Conservation (phyloP, 306 rosid species). For the Trifolium subterraneum region DNA sequence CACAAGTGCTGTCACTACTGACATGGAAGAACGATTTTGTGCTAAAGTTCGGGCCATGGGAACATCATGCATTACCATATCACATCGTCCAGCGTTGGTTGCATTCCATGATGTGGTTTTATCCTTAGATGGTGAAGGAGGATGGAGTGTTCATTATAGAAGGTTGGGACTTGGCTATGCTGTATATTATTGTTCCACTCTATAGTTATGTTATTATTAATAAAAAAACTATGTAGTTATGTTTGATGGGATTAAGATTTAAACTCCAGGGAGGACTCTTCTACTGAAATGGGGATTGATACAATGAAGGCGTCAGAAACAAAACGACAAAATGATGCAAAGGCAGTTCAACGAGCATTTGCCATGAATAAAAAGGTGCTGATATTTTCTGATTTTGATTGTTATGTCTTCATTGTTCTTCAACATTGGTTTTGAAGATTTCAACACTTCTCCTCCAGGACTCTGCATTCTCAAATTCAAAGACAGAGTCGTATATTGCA, state of each 20-base stretch:
- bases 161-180: constrained; percentile 59
- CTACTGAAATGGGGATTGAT: constrained; percentile 57
- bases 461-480: constrained; percentile 72
- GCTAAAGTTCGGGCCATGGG: constrained; percentile 98
- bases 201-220: constrained; percentile 32
- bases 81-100: constrained; percentile 97
- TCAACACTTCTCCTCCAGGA: constrained; percentile 53
- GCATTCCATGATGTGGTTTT: constrained; percentile 96
- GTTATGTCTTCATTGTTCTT: constrained; percentile 5
- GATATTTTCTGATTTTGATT: constrained; percentile 36
- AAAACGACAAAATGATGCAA: constrained; percentile 80
- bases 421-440: constrained; percentile 23
- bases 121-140: constrained; percentile 99
- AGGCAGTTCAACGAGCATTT: constrained; percentile 91
- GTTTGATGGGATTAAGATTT: constrained; percentile 44
- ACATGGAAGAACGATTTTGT: constrained; percentile 99
- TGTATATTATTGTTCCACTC: constrained; percentile 30
- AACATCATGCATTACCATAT: constrained; percentile 98
- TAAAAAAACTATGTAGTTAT: constrained; percentile 28
- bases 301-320: constrained; percentile 60
- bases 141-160: constrained; percentile 87
- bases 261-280: constrained; percentile 76
- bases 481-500: constrained; percentile 65
- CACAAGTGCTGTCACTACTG: constrained; percentile 99
- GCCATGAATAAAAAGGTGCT: constrained; percentile 64